A percentile compares a stretch with the other conserved stretches of the same genome.
Evolutionary conservation across 1,139 yeast species (phyloP).

Genomic region (Yamadazyma friedrichii): DNA sequence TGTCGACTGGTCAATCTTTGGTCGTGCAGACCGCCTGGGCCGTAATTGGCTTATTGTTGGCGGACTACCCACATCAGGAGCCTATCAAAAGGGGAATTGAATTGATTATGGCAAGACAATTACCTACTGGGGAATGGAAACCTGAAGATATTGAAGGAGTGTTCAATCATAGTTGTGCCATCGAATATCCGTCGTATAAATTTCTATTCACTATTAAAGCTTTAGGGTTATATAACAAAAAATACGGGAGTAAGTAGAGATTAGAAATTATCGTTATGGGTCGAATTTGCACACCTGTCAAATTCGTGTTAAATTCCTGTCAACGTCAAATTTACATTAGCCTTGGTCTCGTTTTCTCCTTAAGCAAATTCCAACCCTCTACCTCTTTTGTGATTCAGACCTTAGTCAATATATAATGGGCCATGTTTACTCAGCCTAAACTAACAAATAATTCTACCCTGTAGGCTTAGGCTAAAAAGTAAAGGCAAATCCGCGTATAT

Average conservation of each 20-base stretch:
- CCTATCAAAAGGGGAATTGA: constrained; percentile 65
- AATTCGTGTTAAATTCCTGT: too few relatives aligned
- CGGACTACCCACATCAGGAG: constrained; percentile 69
- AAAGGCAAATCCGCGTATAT: neutral
- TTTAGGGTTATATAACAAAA: constrained; percentile 65
- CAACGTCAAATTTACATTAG: too few relatives aligned
- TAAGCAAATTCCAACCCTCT: too few relatives aligned
- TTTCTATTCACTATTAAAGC: constrained; percentile 92
- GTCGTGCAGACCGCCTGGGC: constrained; percentile 97
- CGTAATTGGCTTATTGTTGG: constrained; percentile 74
- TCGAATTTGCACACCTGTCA: too few relatives aligned
- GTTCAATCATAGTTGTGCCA: constrained; percentile 87
- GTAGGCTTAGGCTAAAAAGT: neutral
- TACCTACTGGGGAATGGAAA: constrained; percentile 78
- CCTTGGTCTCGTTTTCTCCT: too few relatives aligned
- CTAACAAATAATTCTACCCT: neutral
- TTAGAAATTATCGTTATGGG: neutral
- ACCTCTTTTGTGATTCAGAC: too few relatives aligned
- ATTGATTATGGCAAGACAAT: constrained; percentile 67
- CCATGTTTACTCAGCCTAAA: too few relatives aligned
- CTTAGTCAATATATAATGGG: too few relatives aligned
- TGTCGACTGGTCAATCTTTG: constrained; percentile 51
- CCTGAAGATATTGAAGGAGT: constrained; percentile 92
- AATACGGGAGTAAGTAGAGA: constrained; percentile 15
- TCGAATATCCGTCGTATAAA: constrained; percentile 93